Conservation (phyloP, 2,329 filamentous ascomycete genomes). For the Clarireedia monteithiana region DNA sequence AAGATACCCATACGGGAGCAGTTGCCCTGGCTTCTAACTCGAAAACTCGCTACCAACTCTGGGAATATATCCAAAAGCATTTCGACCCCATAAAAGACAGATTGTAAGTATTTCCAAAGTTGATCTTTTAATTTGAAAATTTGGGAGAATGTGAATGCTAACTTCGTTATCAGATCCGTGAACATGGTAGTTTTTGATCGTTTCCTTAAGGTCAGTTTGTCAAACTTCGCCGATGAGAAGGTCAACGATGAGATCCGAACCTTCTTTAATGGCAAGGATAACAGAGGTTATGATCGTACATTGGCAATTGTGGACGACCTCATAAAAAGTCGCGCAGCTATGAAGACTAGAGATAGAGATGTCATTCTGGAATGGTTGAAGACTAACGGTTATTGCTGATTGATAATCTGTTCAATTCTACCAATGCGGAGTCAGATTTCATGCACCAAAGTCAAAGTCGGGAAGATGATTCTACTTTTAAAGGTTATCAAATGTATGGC, state of each 20-base stretch:
- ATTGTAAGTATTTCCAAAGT: constrained; percentile 34
- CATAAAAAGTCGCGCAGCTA: constrained; percentile 74
- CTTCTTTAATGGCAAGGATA: constrained; percentile 87
- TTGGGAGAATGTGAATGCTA: background rate
- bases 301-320: constrained; percentile 80
- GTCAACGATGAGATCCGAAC: constrained; percentile 66
- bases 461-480: background rate
- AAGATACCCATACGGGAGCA: constrained; percentile 82
- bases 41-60: constrained; percentile 64
- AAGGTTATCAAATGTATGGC: no score
- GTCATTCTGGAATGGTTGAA: constrained; percentile 73
- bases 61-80: constrained; percentile 78
- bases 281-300: constrained; percentile 76
- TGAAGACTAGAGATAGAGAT: constrained; percentile 67
- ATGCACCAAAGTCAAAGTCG: background rate
- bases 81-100: constrained; percentile 68
- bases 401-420: background rate
- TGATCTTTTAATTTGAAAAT: background rate
- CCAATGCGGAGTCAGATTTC: background rate
- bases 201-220: constrained; percentile 71
- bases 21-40: constrained; percentile 65
- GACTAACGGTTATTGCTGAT: constrained; percentile 44
- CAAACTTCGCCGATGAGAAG: constrained; percentile 66
- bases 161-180: constrained; percentile 34
- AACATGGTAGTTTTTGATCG: constrained; percentile 88